Percentiles rank a stretch among this genome's conserved stretches.
Conservation (phyloP, 2,329 filamentous ascomycete species). For the Achaetomium macrosporum region DNA sequence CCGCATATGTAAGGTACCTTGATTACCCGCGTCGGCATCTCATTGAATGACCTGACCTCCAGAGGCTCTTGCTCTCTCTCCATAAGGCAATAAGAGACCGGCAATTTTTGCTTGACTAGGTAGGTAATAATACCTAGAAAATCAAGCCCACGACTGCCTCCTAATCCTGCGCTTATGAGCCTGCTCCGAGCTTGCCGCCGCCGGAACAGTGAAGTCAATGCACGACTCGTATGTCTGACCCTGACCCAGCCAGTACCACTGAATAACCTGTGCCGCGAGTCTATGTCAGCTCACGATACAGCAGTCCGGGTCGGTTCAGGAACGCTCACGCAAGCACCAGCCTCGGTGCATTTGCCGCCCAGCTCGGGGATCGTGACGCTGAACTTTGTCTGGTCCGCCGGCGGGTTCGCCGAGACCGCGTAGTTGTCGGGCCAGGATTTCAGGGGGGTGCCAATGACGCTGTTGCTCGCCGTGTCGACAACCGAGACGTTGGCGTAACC, state of each 20-base stretch:
- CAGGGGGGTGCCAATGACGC: constrained; percentile 41
- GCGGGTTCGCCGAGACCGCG: constrained; percentile 25
- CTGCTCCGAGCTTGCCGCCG: neutral
- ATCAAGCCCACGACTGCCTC: constrained; percentile 1
- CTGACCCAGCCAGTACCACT: constrained; percentile 57
- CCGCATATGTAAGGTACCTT: too few species aligned
- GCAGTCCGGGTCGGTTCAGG: neutral
- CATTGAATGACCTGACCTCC: too few species aligned
- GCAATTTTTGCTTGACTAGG: too few species aligned
- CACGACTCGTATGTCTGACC: constrained; percentile 59
- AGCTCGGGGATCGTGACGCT: constrained; percentile 28
- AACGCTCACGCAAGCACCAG: constrained; percentile 28
- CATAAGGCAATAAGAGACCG: too few species aligned
- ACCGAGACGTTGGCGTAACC: constrained; percentile 45
- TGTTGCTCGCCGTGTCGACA: constrained; percentile 42
- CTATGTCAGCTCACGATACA: constrained; percentile 29
- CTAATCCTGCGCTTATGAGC: constrained; percentile 1
- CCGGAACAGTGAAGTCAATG: constrained; percentile 45
- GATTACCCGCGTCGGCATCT: too few species aligned
- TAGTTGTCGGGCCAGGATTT: constrained; percentile 27
- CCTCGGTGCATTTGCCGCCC: constrained; percentile 23
- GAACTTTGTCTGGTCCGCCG: constrained; percentile 29
- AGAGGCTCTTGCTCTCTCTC: too few species aligned
- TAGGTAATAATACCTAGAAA: too few species aligned
- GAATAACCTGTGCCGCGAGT: constrained; percentile 40